Conservation (phyloP, 768 basidiomycete species). For the Serpula lacrymans region DNA sequence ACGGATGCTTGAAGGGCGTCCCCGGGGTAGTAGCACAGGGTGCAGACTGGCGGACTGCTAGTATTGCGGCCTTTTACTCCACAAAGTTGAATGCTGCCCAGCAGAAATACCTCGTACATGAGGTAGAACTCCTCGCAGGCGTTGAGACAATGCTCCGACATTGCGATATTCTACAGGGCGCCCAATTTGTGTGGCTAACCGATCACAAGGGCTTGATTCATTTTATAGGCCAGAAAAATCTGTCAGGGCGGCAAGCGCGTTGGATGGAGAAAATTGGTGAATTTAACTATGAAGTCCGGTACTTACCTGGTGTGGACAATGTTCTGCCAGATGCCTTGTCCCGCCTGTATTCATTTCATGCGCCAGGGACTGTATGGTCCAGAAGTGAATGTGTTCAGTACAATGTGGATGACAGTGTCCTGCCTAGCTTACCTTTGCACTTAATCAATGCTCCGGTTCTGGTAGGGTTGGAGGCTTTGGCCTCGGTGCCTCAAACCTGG, state of each 20-base stretch:
- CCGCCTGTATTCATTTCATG: conserved; percentile 13
- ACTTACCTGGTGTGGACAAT: conserved; percentile 25
- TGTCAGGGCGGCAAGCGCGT: conserved; percentile 20
- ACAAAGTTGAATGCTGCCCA: conserved; percentile 24
- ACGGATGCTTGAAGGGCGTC: conserved; percentile 18
- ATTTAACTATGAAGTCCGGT: conserved; percentile 25
- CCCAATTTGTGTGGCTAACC: conserved; percentile 18
- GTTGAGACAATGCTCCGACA: conserved; percentile 36
- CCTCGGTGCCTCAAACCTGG: too few species aligned
- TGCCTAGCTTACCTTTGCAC: too few species aligned
- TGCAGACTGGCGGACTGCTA: conserved; percentile 8
- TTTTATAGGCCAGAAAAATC: conserved; percentile 17
- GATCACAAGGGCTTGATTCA: conserved; percentile 25
- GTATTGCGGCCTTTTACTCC: conserved; percentile 22
- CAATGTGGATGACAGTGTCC: too few species aligned
- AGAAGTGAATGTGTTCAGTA: conserved; percentile 19
- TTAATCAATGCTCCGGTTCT: too few species aligned
- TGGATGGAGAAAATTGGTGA: conserved; percentile 25
- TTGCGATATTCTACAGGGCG: conserved; percentile 19
- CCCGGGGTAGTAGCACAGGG: conserved; percentile 22
- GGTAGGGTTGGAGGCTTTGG: neutral
- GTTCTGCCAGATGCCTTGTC: conserved; percentile 26
- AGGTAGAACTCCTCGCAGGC: conserved; percentile 33
- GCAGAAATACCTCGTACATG: conserved; percentile 36
- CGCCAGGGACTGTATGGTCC: conserved; percentile 15